phyloP scores from a whole-genome alignment of 805 yeast genomes.

The Barnettozyma californica region DNA sequence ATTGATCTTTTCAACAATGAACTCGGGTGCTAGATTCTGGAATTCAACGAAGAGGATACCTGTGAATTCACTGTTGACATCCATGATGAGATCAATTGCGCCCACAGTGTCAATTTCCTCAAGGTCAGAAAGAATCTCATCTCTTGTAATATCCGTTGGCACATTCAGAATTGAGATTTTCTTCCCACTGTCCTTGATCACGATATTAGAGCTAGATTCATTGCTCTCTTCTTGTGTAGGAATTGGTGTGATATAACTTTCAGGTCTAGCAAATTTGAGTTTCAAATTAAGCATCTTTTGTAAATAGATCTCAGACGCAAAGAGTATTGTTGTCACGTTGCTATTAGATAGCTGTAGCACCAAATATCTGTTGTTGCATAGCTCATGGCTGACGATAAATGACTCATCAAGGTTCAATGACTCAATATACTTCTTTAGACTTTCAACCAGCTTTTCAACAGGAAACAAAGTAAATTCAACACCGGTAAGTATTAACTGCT shows the following conservation, averaged over 20 bases:
- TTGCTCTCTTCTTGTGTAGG: slow-evolving; percentile 19
- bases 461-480: slow-evolving; percentile 27
- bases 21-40: neutral
- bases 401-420: slow-evolving; percentile 39
- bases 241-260: slow-evolving; percentile 37
- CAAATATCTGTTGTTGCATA: slow-evolving; percentile 31
- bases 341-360: slow-evolving; percentile 48
- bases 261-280: slow-evolving; percentile 37
- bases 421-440: slow-evolving; percentile 40
- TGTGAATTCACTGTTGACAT: slow-evolving; percentile 42
- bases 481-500: slow-evolving; percentile 26
- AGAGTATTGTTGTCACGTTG: slow-evolving; percentile 49
- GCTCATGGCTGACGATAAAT: slow-evolving; percentile 30
- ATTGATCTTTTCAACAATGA: slow-evolving; percentile 29
- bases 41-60: slow-evolving; percentile 58
- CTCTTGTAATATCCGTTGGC: slow-evolving; percentile 37
- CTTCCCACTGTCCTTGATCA: slow-evolving; percentile 35
- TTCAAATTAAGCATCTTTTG: slow-evolving; percentile 27
- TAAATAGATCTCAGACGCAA: slow-evolving; percentile 38
- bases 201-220: slow-evolving; percentile 6
- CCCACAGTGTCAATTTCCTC: slow-evolving; percentile 35
- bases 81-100: slow-evolving; percentile 39
- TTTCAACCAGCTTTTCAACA: slow-evolving; percentile 36
- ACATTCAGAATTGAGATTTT: slow-evolving; percentile 43
- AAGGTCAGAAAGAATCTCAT: slow-evolving; percentile 38